These are phyloP conservation scores for Hymenoscyphus salicellus DNA, from an alignment of 2,329 filamentous ascomycete genomes.

Conservation along the genomic window DNA sequence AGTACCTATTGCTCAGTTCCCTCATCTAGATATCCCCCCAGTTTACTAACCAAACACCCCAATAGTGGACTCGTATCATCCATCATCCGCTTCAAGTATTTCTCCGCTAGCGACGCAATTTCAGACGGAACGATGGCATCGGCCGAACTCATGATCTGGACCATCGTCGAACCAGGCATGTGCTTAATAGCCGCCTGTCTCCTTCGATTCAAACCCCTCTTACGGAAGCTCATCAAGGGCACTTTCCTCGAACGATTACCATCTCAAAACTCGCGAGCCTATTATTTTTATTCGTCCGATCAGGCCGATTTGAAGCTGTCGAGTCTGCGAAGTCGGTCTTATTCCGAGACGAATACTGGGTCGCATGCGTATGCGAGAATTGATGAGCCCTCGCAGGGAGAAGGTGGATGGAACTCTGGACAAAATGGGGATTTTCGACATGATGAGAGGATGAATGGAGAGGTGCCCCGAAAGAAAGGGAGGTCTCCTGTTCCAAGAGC, in stretches of 20 bases:
- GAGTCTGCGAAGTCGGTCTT: neutral
- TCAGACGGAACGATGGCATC: constrained; percentile 5
- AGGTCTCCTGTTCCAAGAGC: neutral
- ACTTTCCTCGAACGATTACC: neutral
- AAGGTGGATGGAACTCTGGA: neutral
- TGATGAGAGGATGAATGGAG: neutral
- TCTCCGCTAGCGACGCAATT: constrained; percentile 2
- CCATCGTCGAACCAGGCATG: constrained; percentile 8
- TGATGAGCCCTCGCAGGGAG: neutral
- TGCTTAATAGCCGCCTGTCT: constrained; percentile 12
- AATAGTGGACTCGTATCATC: constrained; percentile 7
- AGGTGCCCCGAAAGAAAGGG: neutral
- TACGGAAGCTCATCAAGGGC: neutral
- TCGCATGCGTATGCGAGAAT: neutral
- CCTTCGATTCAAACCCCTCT: constrained; percentile 4
- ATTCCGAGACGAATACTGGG: neutral
- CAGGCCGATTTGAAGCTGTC: neutral
- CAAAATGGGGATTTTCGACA: too few species aligned
- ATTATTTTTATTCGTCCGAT: constrained; percentile 3
- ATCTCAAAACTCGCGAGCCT: neutral
- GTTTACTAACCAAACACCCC: neutral
- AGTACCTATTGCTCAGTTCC: neutral
- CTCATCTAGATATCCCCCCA: neutral
- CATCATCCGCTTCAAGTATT: constrained; percentile 6
- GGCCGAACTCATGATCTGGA: constrained; percentile 11